A percentile compares a stretch with the other conserved stretches of the same genome.
These are phyloP conservation scores for Neodidymelliopsis sp. DNA, from an alignment of 2,329 filamentous ascomycete genomes.

Conservation along the genomic window DNA sequence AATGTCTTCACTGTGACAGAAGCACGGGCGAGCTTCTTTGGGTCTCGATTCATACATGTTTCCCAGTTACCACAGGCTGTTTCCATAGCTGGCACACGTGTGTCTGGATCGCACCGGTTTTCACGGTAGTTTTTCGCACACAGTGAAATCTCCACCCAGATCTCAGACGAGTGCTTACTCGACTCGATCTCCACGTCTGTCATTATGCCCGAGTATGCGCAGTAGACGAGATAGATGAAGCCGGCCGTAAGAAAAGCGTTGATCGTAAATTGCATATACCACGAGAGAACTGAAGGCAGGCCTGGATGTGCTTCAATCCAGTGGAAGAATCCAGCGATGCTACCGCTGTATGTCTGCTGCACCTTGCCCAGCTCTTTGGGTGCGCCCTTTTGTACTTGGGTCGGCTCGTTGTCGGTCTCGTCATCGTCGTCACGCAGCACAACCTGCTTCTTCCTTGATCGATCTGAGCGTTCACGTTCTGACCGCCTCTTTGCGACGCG, in stretches of 20 bases:
- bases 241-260: slow-evolving; percentile 68
- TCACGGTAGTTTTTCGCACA: slow-evolving; percentile 77
- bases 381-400: slow-evolving; percentile 1
- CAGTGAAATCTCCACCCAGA: slow-evolving; percentile 74
- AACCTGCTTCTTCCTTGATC: slow-evolving; percentile 36
- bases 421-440: slow-evolving; percentile 26
- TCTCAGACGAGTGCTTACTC: slow-evolving; percentile 70
- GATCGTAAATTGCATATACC: slow-evolving; percentile 71
- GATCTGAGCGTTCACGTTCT: slow-evolving; percentile 17
- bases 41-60: slow-evolving; percentile 85
- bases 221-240: slow-evolving; percentile 71
- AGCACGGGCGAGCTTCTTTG: slow-evolving; percentile 77
- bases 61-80: slow-evolving; percentile 81
- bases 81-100: slow-evolving; percentile 75
- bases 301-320: slow-evolving; percentile 71
- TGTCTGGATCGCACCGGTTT: slow-evolving; percentile 75
- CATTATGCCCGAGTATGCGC: slow-evolving; percentile 73
- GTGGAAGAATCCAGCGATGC: slow-evolving; percentile 61
- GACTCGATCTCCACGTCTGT: slow-evolving; percentile 78
- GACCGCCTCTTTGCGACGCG: slow-evolving; percentile 46
- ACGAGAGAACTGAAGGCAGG: slow-evolving; percentile 70
- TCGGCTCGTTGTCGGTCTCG: slow-evolving; percentile 35
- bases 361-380: slow-evolving; percentile 15
- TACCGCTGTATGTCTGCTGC: slow-evolving; percentile 33
- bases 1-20: slow-evolving; percentile 86